Evolutionary conservation across 1,284 basidiomycete species (phyloP), one percentile per base, ranked within the genome.

Genomic region (Leccinum fallax): DNA sequence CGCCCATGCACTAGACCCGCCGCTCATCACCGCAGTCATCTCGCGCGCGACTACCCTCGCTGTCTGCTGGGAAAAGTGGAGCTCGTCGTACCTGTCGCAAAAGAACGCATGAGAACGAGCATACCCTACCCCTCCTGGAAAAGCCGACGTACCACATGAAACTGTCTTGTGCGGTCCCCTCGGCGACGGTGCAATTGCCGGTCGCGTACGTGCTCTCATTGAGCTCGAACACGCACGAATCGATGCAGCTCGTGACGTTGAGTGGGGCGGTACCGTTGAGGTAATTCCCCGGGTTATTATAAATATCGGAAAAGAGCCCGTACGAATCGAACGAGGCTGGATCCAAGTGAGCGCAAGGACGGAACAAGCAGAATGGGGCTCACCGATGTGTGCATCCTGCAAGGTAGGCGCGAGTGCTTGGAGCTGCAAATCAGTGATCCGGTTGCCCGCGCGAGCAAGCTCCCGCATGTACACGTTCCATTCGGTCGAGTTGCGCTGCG

Each of bases 401-500:
- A 80, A 61, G 8, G 61, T 65, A 7, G 80, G 77, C 6, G 72
- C 76, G 32, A 82, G 69, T 4, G 72, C 74, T 58, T 79, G 66
- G 9, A 83, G 74, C 77, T 80, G 76, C 8, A 82, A 68, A 57
- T 78, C 69, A 0, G 80, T 78, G 46, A 83, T 69, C 30, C 68
- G 69, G 63, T 84, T 82, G 11, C 81, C 80, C 0, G 78, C 71
- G 9, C 75, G 68, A 3, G 77, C 75, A 52, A 83, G 75, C 63
- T 84, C 81, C 5, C 65, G 76, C 76, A 83, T 83, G 67, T 75
- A 75, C 13, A 83, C 73, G 63, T 73, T 80, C 82, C 82, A 84
- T 67, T 79, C 79, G 1, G 82, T 83, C 6, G 80, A 75, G 63
- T 84, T 84, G 28, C 80, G 77, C 51, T 75, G 67, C 9, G 73